phyloP scores from a whole-genome alignment of 2,329 filamentous ascomycete species.

The Bipolaris cookei region DNA sequence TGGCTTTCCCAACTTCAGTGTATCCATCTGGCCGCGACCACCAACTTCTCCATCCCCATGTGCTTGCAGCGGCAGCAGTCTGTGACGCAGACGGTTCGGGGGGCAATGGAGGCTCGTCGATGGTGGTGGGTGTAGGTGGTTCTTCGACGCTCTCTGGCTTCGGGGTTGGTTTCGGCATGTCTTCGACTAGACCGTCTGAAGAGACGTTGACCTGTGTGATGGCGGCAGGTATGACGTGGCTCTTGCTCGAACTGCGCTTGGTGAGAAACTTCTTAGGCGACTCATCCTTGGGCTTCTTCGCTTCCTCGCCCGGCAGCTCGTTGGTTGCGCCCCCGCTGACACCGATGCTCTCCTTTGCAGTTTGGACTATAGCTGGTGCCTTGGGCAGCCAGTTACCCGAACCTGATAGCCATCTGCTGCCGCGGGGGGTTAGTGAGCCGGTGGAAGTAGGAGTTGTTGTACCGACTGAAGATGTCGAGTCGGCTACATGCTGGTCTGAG shows the following conservation, averaged over 20 bases:
- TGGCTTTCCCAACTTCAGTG: conserved; percentile 46
- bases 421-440: conserved; percentile 30
- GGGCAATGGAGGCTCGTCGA: conserved; percentile 52
- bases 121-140: conserved; percentile 10
- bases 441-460: conserved; percentile 23
- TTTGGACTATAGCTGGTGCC: conserved; percentile 55
- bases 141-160: conserved; percentile 25
- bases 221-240: conserved; percentile 52
- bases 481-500: conserved; percentile 21
- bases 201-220: conserved; percentile 56
- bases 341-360: conserved; percentile 56
- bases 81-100: conserved; percentile 47
- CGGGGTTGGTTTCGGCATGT: conserved; percentile 21
- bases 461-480: conserved; percentile 20
- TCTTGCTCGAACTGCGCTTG: conserved; percentile 56
- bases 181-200: conserved; percentile 43
- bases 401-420: conserved; percentile 53
- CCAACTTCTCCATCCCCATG: conserved; percentile 56
- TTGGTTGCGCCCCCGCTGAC: conserved; percentile 53
- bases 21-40: conserved; percentile 60
- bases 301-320: conserved; percentile 45
- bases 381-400: conserved; percentile 55
- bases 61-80: conserved; percentile 19
- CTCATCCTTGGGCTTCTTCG: conserved; percentile 34
- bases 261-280: conserved; percentile 49